Base-by-base conservation (phyloP, 805 yeast genomes). In the Lachancea waltii region DNA sequence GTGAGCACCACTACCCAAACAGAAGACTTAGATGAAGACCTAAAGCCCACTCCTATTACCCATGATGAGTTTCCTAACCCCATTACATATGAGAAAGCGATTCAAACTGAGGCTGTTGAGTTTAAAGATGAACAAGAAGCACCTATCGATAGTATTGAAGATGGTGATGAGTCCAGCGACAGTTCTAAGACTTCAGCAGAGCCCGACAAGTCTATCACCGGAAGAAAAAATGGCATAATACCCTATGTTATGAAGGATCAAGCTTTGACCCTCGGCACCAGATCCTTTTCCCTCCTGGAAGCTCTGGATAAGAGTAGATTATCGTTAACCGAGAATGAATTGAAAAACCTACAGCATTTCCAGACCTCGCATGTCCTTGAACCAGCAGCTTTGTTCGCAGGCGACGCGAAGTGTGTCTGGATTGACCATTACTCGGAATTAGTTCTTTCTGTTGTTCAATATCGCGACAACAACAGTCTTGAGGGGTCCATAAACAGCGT, bases 31-130 rank as follows among this genome's bases (percentile, higher is more conserved):
- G n/a, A n/a, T n/a, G 38, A 11, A 16, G 13, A 17, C 10, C 11
- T 15, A 15, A 7, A 15, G 9, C 13, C 4, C 5, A 21, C 24
- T 14, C 10, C 9, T 3, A 7, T 5, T 7, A 11, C 18, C 13
- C 4, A 10, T 2, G 13, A 6, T 3, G 36, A 5, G 13, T n/a
- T 37, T 9, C 41, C 32, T 10, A 40, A 44, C 8, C 22, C 38
- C 2, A 41, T 51, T 11, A 53, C 55, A 0, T 55, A 52, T 40
- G 55, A 52, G 19, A 50, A 47, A 18, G 48, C 44, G 5, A 41
- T 50, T n/a, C 60, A 55, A 40, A 49, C 54, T 4, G 56, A 46
- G 18, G 24, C 37, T n/a, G 25, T 34, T 24, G 35, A 39, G 16
- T 24, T 31, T 14, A 11, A 28, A 28, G 29, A 30, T 10, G n/a